Evolutionary conservation across 2,329 filamentous ascomycete genomes (phyloP), one percentile per base, ranked within the genome.

Genomic region (Sarocladium strictum): DNA sequence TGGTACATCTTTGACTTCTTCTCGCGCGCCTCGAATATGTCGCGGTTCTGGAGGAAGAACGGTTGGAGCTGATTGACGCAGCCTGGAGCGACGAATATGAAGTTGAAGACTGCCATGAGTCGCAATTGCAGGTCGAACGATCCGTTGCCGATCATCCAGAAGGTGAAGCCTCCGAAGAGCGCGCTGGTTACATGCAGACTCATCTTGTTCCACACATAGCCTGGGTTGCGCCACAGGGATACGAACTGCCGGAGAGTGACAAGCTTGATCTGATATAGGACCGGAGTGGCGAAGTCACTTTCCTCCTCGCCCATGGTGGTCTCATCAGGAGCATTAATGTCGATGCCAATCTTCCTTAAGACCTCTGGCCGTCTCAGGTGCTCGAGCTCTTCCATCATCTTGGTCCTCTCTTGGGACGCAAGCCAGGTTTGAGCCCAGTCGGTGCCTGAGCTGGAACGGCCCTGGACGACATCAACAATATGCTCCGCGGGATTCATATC

Each of bases 401-500:
- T 7, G 11, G 23, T n/a, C 23, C 26, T 27, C 26, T 49, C 43
- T n/a, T 27, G 5, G 9, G 43, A 49, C 7, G 7, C 14, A 19
- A 49, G 43, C 84, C 85, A 88, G 0, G 79, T 72, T 54, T 80
- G 66, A 65, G 79, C 78, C 85, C 85, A 89, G 65, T 88, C 79
- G 47, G 84, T 70, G n/a, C 85, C 79, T 4, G 4, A 24, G 21
- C n/a, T 14, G 3, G 37, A 23, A 27, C 75, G 75, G 21, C 58
- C 61, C 11, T 57, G 58, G 38, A 65, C 67, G 14, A 64, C 65
- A 37, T 75, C 71, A 15, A 89, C 74, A 82, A 89, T 87, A 71
- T 80, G 87, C 66, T 88, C 85, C 1, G 85, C 85, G 0, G 85
- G 85, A 61, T 88, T 88, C 53, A 83, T 82, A 2, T 79, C 76